Conservation (phyloP, 2,329 filamentous ascomycete species). For the Neonectria ditissima region DNA sequence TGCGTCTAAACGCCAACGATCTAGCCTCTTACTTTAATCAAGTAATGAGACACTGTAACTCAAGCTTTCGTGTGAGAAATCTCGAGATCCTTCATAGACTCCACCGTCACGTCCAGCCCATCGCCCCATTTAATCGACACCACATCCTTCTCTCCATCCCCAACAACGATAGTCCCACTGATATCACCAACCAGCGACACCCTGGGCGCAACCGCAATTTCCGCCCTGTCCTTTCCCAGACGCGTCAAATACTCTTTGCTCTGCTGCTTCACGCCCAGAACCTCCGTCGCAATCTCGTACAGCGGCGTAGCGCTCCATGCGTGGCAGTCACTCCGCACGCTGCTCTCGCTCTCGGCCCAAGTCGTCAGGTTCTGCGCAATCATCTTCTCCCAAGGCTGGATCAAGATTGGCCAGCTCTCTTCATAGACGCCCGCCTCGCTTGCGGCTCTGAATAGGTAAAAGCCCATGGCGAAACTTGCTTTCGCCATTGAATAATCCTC, state of each 20-base stretch:
- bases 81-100: neutral
- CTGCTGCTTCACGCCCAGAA: slow-evolving; percentile 13
- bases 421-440: slow-evolving; percentile 18
- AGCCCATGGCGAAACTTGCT: slow-evolving; percentile 20
- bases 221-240: neutral
- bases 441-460: slow-evolving; percentile 18
- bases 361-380: slow-evolving; percentile 25
- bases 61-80: neutral
- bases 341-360: slow-evolving; percentile 24
- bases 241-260: slow-evolving; percentile 15
- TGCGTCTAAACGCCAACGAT: too few species aligned
- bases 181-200: slow-evolving; percentile 7
- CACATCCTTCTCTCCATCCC: slow-evolving; percentile 3
- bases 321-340: slow-evolving; percentile 22
- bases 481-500: slow-evolving; percentile 15
- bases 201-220: slow-evolving; percentile 12
- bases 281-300: slow-evolving; percentile 16
- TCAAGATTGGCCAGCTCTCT: slow-evolving; percentile 18
- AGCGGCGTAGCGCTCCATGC: slow-evolving; percentile 15
- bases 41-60: neutral
- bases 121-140: slow-evolving; percentile 7
- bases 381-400: slow-evolving; percentile 22
- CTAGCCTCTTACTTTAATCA: neutral
- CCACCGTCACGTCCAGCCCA: neutral
- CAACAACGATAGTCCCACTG: slow-evolving; percentile 3